phyloP scores from a whole-genome alignment of 2,329 filamentous ascomycete genomes.

The Ophiocordyceps polyrhachis-furcata region DNA sequence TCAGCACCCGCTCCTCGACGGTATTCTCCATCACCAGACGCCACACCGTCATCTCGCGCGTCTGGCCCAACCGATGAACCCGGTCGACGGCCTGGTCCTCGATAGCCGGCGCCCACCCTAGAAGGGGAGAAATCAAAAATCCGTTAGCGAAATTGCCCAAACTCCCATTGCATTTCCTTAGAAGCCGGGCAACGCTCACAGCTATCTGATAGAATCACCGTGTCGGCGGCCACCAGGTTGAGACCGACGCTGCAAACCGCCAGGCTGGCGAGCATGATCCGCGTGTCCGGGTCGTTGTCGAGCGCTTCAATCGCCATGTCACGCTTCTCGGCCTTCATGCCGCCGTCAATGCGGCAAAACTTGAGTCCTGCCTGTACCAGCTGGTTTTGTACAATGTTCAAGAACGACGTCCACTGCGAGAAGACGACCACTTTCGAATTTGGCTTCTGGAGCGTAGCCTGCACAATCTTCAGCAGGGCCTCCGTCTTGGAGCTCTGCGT shows the following conservation, averaged over 20 bases:
- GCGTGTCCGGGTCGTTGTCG: slow-evolving; percentile 45
- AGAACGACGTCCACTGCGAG: slow-evolving; percentile 60
- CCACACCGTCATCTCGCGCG: slow-evolving; percentile 59
- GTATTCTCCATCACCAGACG: slow-evolving; percentile 62
- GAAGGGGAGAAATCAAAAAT: background rate
- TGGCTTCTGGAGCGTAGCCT: slow-evolving; percentile 44
- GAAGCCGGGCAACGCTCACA: slow-evolving; percentile 23
- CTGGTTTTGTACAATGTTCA: slow-evolving; percentile 52
- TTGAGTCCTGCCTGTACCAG: slow-evolving; percentile 40
- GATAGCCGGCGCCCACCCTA: slow-evolving; percentile 78
- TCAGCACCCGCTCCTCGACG: slow-evolving; percentile 65
- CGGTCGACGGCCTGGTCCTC: slow-evolving; percentile 84
- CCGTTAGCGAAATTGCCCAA: background rate
- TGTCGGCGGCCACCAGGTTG: slow-evolving; percentile 72
- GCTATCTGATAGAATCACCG: slow-evolving; percentile 64
- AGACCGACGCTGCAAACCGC: slow-evolving; percentile 71
- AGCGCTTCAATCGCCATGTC: slow-evolving; percentile 53
- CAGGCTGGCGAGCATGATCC: slow-evolving; percentile 65
- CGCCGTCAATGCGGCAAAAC: slow-evolving; percentile 62
- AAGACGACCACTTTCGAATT: slow-evolving; percentile 55
- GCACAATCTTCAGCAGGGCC: slow-evolving; percentile 55
- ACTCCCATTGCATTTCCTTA: background rate
- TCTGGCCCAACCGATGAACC: slow-evolving; percentile 74
- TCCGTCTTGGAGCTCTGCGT: slow-evolving; percentile 69
- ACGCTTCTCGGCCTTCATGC: slow-evolving; percentile 51